Percentiles rank a stretch among this genome's conserved stretches.
These are phyloP conservation scores for Suillus tomentosus DNA, from an alignment of 768 basidiomycete genomes.

Conservation along the genomic window DNA sequence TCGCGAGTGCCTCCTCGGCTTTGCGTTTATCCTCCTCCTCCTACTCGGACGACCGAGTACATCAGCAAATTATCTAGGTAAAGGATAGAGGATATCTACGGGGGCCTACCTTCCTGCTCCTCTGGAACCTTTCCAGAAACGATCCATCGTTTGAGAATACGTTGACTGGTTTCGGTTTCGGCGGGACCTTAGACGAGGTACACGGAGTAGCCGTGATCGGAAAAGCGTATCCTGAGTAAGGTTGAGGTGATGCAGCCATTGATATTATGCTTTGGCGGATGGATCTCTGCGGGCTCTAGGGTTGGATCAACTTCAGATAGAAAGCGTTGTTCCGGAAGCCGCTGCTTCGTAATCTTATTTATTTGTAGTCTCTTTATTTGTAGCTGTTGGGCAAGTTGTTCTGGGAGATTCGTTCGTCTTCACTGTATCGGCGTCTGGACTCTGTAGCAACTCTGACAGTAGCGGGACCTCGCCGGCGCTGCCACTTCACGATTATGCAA, in stretches of 20 bases:
- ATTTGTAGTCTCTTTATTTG: not conserved
- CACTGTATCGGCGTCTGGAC: not conserved
- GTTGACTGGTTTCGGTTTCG: constrained; percentile 51
- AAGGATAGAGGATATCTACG: not conserved
- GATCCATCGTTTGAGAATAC: constrained; percentile 73
- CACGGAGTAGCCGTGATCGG: constrained; percentile 19
- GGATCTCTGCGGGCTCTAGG: not conserved
- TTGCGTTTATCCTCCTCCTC: constrained; percentile 57
- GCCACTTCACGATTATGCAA: too few relatives aligned
- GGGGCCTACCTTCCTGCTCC: constrained; percentile 50
- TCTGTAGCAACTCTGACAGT: not conserved
- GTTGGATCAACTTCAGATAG: not conserved
- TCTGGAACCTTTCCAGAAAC: constrained; percentile 65
- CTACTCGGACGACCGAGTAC: constrained; percentile 37
- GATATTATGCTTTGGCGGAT: not conserved
- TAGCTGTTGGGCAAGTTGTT: not conserved
- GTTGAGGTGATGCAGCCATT: constrained; percentile 5
- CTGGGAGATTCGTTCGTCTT: not conserved
- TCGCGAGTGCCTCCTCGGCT: constrained; percentile 50
- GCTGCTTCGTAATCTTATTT: not conserved
- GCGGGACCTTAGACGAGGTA: constrained; percentile 18
- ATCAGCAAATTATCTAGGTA: not conserved
- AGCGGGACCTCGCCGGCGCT: not conserved
- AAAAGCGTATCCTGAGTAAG: constrained; percentile 19
- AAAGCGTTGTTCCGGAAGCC: not conserved